phyloP scores from a whole-genome alignment of 768 basidiomycete genomes.

The Phylloporus sp. region DNA sequence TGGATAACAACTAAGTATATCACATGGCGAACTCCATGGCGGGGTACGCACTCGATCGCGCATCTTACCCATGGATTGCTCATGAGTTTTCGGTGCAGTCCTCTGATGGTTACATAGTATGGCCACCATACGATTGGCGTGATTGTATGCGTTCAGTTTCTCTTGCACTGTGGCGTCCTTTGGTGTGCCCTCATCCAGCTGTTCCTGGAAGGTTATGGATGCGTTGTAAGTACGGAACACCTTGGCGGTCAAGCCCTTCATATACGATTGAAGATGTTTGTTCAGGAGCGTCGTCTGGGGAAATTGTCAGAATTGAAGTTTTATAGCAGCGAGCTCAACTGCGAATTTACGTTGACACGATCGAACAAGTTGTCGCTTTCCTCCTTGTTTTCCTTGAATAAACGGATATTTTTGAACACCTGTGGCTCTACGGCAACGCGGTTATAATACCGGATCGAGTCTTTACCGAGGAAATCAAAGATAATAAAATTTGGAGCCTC shows the following conservation, averaged over 20 bases:
- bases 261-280: conserved; percentile 88
- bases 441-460: conserved; percentile 96
- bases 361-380: conserved; percentile 91
- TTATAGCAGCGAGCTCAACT: background rate
- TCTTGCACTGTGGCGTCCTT: conserved; percentile 80
- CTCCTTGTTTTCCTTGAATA: conserved; percentile 92
- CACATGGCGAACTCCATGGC: background rate
- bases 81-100: conserved; percentile 87
- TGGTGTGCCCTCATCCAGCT: conserved; percentile 73
- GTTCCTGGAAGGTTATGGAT: conserved; percentile 90
- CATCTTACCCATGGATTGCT: conserved; percentile 93
- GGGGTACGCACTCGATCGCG: conserved; percentile 67
- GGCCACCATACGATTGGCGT: conserved; percentile 94
- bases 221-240: conserved; percentile 99
- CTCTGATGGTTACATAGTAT: conserved; percentile 99
- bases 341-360: conserved; percentile 69
- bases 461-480: conserved; percentile 99
- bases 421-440: conserved; percentile 84
- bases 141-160: conserved; percentile 95
- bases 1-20: conserved; percentile 31
- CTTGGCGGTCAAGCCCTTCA: conserved; percentile 98
- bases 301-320: conserved; percentile 21
- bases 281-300: conserved; percentile 77
- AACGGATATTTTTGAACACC: conserved; percentile 96
- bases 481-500: conserved; percentile 82